These are phyloP conservation scores for Goniomonas avonlea DNA, from an alignment of 78 protist genomes.

Conservation along the genomic window DNA sequence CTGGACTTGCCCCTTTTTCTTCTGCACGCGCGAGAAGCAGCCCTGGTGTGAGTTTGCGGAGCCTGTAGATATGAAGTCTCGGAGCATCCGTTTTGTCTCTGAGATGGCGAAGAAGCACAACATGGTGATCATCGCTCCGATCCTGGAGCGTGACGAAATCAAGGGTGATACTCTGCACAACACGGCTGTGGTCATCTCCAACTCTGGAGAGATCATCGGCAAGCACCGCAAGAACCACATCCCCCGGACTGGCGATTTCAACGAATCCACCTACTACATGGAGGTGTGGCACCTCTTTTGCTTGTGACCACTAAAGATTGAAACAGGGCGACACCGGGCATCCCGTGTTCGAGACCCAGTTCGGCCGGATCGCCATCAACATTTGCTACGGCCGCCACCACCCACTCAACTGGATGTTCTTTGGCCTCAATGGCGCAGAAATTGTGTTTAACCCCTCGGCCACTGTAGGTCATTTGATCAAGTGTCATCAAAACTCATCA, in stretches of 20 bases:
- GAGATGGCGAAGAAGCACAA: slow-evolving; percentile 61
- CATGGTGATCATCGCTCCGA: slow-evolving; percentile 86
- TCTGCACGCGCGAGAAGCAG: slow-evolving; percentile 85
- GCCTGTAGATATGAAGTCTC: no score
- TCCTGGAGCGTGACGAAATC: slow-evolving; percentile 76
- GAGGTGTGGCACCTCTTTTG: no score
- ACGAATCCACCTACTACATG: slow-evolving; percentile 87
- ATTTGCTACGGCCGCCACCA: slow-evolving; percentile 93
- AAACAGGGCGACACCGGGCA: slow-evolving; percentile 80
- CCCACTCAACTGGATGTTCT: slow-evolving; percentile 77
- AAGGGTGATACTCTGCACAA: slow-evolving; percentile 73
- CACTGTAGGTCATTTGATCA: slow-evolving; percentile 47
- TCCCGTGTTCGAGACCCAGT: slow-evolving; percentile 81
- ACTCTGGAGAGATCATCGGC: slow-evolving; percentile 70
- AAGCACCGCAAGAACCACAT: slow-evolving; percentile 86
- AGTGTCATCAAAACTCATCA: neutral
- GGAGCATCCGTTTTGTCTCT: no score
- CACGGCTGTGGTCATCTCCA: slow-evolving; percentile 79
- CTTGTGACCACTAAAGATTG: no score
- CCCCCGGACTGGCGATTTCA: slow-evolving; percentile 92
- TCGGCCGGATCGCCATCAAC: slow-evolving; percentile 75
- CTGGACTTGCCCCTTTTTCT: slow-evolving; percentile 83
- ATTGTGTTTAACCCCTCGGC: slow-evolving; percentile 90
- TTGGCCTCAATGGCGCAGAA: slow-evolving; percentile 83
- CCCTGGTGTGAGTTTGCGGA: slow-evolving; percentile 89